Base-by-base conservation (phyloP, 2,329 filamentous ascomycete genomes). In the Rhexocercosporidium sp. region DNA sequence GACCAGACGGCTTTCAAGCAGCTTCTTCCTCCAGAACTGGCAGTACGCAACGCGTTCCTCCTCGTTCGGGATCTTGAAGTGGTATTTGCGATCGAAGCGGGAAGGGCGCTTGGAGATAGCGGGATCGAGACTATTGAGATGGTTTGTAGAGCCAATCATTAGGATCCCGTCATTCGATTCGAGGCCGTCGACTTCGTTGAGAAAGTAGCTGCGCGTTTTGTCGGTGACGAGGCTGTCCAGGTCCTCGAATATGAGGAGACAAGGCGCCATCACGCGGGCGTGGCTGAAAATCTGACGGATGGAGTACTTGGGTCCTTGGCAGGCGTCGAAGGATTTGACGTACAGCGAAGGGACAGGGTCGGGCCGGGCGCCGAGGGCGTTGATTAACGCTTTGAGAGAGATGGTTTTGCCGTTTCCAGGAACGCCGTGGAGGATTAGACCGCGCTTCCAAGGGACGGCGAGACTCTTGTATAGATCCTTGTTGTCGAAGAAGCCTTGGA, bases 101-200 rank as follows among this genome's bases (percentile, higher is more conserved):
- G 84, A 88, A 0, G 88, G 89, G 0, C 89, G 83, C 80, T 90
- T 90, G 3, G 85, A 81, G 41, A 89, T 90, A 7, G 88, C 89
- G 0, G 89, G 88, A 71, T 92, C 90, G 5, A 92, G 79, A 1
- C 83, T 82, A 44, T 91, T 88, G 3, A 92, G 82, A 70, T 88
- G 83, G 73, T 91, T 91, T 0, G 89, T 91, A 46, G 84, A 88
- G 25, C 86, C 88, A 20, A 91, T 81, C 79, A 92, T 90, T 71
- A 92, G 85, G 60, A 92, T 91, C 11, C 90, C 90, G 70, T 92
- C 88, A 69, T 92, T 92, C 68, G 82, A 84, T 72, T 87, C 85
- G 9, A 92, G 83, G 0, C 90, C 90, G 70, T 92, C 90, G 1
- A 92, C 86, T 76, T 92, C 89, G 74, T 92, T 92, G 56, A 92